Percentiles rank a stretch among this genome's conserved stretches.
Evolutionary conservation across 441 rosid genomes (phyloP).

Genomic region (Geranium incanum): DNA sequence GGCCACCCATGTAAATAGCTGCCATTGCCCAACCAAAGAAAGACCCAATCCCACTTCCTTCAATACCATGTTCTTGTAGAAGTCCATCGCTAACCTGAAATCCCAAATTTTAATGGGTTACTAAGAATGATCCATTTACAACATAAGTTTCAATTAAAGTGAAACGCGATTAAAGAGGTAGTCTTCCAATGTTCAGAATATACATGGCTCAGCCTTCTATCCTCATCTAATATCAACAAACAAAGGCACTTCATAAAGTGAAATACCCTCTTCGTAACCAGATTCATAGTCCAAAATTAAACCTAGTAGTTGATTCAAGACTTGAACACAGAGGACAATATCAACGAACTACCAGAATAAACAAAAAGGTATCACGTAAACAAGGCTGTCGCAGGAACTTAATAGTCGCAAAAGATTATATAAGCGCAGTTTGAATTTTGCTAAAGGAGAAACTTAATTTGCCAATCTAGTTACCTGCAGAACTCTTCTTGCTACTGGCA

Average conservation of each 20-base stretch:
- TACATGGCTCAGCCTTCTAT: not conserved
- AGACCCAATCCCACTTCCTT: conserved; percentile 40
- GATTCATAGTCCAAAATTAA: not conserved
- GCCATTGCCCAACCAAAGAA: conserved; percentile 87
- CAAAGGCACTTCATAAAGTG: not conserved
- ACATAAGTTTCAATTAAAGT: not conserved
- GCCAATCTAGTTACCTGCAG: conserved; percentile 45
- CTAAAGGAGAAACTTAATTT: conserved; percentile 12
- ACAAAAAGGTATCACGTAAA: not conserved
- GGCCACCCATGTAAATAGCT: conserved; percentile 78
- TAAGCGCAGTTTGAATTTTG: not conserved
- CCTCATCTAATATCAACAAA: not conserved
- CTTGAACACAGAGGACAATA: not conserved
- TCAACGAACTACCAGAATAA: not conserved
- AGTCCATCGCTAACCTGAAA: conserved; percentile 39
- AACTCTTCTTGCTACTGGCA: conserved; percentile 50
- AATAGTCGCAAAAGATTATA: not conserved
- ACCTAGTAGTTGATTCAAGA: not conserved
- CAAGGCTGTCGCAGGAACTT: not conserved
- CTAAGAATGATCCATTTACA: not conserved
- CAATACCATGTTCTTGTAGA: conserved; percentile 27
- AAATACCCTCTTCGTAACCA: not conserved
- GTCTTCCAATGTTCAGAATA: not conserved
- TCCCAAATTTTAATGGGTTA: conserved; percentile 1
- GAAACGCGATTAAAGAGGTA: not conserved